A percentile compares a stretch with the other conserved stretches of the same genome.
phyloP scores from a whole-genome alignment of 176 grass and related monocot species.

The Luzula sylvatica region DNA sequence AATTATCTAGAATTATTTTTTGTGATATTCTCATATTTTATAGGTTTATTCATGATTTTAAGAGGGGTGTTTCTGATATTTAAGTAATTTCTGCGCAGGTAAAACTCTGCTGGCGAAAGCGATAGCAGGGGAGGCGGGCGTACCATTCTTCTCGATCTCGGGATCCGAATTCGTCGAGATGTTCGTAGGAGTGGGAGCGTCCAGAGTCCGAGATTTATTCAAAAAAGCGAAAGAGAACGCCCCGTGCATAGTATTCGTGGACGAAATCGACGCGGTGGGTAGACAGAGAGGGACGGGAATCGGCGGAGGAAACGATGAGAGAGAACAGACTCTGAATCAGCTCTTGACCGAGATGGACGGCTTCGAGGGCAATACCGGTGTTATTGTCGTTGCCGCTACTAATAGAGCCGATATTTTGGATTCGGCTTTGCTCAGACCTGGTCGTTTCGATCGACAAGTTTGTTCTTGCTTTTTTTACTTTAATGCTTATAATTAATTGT shows the following conservation, averaged over 20 bases:
- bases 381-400: conserved; percentile 95
- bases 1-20: too few relatives aligned
- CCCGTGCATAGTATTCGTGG: conserved; percentile 94
- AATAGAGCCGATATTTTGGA: conserved; percentile 96
- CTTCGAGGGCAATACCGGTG: conserved; percentile 87
- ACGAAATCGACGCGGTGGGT: conserved; percentile 91
- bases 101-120: conserved; percentile 98
- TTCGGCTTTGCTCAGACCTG: conserved; percentile 90
- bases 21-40: too few relatives aligned
- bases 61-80: too few relatives aligned
- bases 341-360: conserved; percentile 94
- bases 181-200: conserved; percentile 98
- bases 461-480: conserved; percentile 8
- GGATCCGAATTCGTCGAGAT: conserved; percentile 98
- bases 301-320: conserved; percentile 91
- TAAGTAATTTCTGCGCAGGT: too few relatives aligned
- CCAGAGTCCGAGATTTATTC: conserved; percentile 90
- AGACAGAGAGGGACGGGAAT: conserved; percentile 89
- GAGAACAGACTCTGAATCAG: conserved; percentile 85
- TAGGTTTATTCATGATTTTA: too few relatives aligned
- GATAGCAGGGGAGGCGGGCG: conserved; percentile 93
- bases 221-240: conserved; percentile 99
- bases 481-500: conserved; percentile 4
- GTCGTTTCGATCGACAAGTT: conserved; percentile 99
- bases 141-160: conserved; percentile 96